These are phyloP conservation scores for Fusarium sterilihyphosum DNA, from an alignment of 2,329 filamentous ascomycete species.

Conservation along the genomic window DNA sequence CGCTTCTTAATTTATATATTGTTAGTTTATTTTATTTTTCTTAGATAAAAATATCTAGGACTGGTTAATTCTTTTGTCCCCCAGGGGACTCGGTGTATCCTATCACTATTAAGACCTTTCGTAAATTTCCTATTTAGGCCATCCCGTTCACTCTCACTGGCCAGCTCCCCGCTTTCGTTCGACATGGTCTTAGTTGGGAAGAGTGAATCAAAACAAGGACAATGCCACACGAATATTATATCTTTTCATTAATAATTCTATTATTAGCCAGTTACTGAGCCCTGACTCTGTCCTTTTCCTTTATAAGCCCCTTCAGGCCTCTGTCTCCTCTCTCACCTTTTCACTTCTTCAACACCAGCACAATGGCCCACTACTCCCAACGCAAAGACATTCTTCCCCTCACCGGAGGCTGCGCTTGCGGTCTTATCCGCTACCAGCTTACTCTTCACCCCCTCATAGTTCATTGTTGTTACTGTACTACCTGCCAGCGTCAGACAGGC, in stretches of 20 bases:
- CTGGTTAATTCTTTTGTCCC: too few relatives aligned
- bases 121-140: slow-evolving; percentile 46
- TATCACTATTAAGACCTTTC: background rate
- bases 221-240: slow-evolving; percentile 1
- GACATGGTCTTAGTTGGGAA: background rate
- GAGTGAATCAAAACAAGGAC: slow-evolving; percentile 11
- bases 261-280: background rate
- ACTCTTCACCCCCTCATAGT: slow-evolving; percentile 62
- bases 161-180: slow-evolving; percentile 34
- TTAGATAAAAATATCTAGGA: too few relatives aligned
- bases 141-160: slow-evolving; percentile 43
- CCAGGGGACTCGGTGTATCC: background rate
- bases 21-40: too few relatives aligned
- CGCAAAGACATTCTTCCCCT: slow-evolving; percentile 44
- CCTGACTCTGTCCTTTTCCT: background rate
- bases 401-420: slow-evolving; percentile 70
- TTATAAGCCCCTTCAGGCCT: background rate
- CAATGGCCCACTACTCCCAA: slow-evolving; percentile 40
- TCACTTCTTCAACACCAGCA: background rate
- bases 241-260: background rate
- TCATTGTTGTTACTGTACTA: slow-evolving; percentile 59
- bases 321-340: background rate
- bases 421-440: slow-evolving; percentile 73
- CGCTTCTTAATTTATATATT: too few relatives aligned
- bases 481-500: slow-evolving; percentile 58